Evolutionary conservation across 257 asterid genomes (phyloP), one percentile per base, ranked within the genome.

Genomic region (Schizonepeta tenuifolia): DNA sequence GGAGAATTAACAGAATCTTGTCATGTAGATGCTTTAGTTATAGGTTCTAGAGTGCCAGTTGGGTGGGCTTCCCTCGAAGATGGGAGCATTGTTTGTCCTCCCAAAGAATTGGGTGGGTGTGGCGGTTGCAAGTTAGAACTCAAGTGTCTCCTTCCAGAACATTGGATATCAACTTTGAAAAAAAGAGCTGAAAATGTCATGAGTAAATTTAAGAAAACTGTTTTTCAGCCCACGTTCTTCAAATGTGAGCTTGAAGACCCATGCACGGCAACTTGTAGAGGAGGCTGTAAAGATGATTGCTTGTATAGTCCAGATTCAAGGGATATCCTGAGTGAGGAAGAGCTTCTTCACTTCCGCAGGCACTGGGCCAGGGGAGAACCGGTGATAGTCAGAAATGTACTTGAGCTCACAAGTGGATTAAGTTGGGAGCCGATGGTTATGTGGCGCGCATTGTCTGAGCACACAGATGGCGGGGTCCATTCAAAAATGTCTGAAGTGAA

Each of bases 391-490:
- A 85, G 65, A 78, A 84, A 88, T 59, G 92, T 85, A 77, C 92
- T 91, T 49, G 90, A 86, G 72, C 89, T 80, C 60, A 79, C 97
- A 4, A 84, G 85, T 53, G 93, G 98, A 4, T 75, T 94, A 70
- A 94, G 99, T 73, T 94, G 99, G 99, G 98, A 91, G 74, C 99
- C 99, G 17, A 81, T 80, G 95, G 99, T 94, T 50, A 91, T 94
- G 97, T 87, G 87, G 96, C 98, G 99, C 57, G 97, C 97, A 46
- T 73, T 94, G 80, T 80, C 89, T 54, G 95, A 86, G 80, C 85
- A 76, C 70, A 62, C 72, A 15, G 81, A 91, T 75, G 70, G 63
- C 6, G 50, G 53, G 33, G 73, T 77, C 62, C 56, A 80, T 79
- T 73, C 93, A 57, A 86, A 80, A 72, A 83, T 77, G 82, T 84